Percentiles rank a stretch among this genome's conserved stretches.
phyloP scores from a whole-genome alignment of 2,329 filamentous ascomycete species.

The Hypoxylon sp. region DNA sequence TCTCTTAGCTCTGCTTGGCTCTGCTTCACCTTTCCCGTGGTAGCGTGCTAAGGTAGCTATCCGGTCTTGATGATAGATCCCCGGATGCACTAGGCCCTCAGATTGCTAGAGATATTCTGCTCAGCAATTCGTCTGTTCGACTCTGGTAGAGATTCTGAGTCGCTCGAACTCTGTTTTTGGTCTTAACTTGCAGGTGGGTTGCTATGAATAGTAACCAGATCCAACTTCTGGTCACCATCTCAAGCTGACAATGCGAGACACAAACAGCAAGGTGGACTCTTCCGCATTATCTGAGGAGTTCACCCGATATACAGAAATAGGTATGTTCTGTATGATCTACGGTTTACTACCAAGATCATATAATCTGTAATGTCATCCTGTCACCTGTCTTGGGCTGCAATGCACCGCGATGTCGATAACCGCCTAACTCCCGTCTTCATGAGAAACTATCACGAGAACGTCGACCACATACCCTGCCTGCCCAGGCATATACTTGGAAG shows the following conservation, averaged over 20 bases:
- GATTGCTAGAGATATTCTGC: constrained; percentile 20
- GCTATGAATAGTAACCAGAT: constrained; percentile 24
- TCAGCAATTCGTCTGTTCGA: constrained; percentile 7
- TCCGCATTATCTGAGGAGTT: not conserved
- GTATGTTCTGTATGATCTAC: constrained; percentile 32
- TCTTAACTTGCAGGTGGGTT: constrained; percentile 24
- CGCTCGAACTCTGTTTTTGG: constrained; percentile 10
- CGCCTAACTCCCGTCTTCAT: not conserved
- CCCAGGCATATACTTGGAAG: not conserved
- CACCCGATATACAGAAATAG: constrained; percentile 24
- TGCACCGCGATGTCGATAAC: not conserved
- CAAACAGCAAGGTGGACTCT: not conserved
- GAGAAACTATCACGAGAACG: not conserved
- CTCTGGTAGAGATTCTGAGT: constrained; percentile 5
- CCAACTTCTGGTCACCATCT: not conserved
- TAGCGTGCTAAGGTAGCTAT: constrained; percentile 14
- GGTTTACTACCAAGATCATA: constrained; percentile 3
- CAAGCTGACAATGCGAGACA: constrained; percentile 5
- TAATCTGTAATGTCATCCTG: constrained; percentile 2
- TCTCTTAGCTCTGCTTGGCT: constrained; percentile 42
- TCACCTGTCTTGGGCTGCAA: not conserved
- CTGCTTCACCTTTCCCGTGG: constrained; percentile 30
- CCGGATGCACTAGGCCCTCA: constrained; percentile 27
- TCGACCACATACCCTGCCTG: not conserved
- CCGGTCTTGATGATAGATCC: constrained; percentile 26